Evolutionary conservation across 2,329 filamentous ascomycete species (phyloP).

Genomic region (Acarospora socialis): DNA sequence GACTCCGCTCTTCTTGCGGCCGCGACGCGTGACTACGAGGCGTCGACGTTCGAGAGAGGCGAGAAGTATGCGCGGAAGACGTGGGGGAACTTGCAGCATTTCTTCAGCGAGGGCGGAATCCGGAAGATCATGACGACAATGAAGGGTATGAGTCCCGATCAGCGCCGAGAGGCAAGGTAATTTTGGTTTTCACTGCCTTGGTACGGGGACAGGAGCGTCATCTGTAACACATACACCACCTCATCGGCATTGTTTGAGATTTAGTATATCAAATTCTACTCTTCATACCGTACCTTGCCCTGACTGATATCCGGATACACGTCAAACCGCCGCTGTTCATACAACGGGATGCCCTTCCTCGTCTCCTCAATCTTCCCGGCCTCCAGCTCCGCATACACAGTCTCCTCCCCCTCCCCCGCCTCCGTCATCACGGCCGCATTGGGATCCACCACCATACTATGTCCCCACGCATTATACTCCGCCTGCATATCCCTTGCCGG

Average conservation of each 20-base stretch:
- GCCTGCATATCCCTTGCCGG: constrained; percentile 68
- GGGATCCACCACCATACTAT: constrained; percentile 77
- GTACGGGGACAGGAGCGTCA: too few species aligned
- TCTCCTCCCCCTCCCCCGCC: constrained; percentile 63
- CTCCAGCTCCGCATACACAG: constrained; percentile 58
- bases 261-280: constrained; percentile 18
- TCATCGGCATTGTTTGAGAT: too few species aligned
- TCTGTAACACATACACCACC: too few species aligned
- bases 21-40: constrained; percentile 2
- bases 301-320: constrained; percentile 82
- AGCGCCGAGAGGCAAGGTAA: too few species aligned
- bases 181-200: too few species aligned
- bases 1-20: constrained; percentile 11
- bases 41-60: constrained; percentile 4
- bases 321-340: constrained; percentile 77
- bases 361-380: constrained; percentile 56
- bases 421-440: constrained; percentile 70
- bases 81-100: constrained; percentile 4
- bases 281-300: constrained; percentile 33
- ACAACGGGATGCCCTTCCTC: constrained; percentile 71
- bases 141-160: too few species aligned
- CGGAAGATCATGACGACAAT: too few species aligned
- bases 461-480: constrained; percentile 80
- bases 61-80: constrained; percentile 4
- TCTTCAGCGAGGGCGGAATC: constrained; percentile 5